These are phyloP conservation scores for Colletotrichum horii DNA, from an alignment of 2,329 filamentous ascomycete species.

Conservation along the genomic window DNA sequence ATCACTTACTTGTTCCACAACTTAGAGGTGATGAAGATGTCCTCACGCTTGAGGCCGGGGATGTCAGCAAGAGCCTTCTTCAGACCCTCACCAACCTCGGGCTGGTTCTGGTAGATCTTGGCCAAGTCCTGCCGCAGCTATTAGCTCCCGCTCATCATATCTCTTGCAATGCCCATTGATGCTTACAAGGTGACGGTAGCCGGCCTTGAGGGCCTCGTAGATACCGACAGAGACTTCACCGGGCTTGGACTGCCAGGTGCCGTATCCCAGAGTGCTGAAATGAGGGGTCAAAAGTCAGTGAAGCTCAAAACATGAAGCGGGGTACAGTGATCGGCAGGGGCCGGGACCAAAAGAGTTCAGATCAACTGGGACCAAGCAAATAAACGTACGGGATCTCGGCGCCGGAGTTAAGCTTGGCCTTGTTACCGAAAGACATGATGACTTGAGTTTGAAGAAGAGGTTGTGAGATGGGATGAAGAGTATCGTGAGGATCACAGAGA, in stretches of 20 bases:
- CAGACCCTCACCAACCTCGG: conserved; percentile 62
- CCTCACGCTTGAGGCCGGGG: conserved; percentile 59
- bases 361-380: not conserved
- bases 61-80: conserved; percentile 50
- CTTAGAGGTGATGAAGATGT: conserved; percentile 72
- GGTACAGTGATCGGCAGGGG: conserved; percentile 2
- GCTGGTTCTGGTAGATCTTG: conserved; percentile 69
- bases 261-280: conserved; percentile 31
- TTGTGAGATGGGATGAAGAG: not conserved
- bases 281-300: conserved; percentile 31
- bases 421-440: conserved; percentile 59
- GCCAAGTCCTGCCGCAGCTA: conserved; percentile 36
- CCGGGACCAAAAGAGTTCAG: not conserved
- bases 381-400: conserved; percentile 60
- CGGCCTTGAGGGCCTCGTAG: conserved; percentile 65
- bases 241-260: conserved; percentile 72
- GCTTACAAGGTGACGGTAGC: conserved; percentile 64
- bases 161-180: not conserved
- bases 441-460: not conserved
- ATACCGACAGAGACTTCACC: conserved; percentile 70
- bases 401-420: conserved; percentile 67
- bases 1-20: conserved; percentile 57
- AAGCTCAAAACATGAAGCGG: conserved; percentile 39
- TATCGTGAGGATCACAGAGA: not conserved
- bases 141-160: not conserved